Evolutionary conservation across 2,329 filamentous ascomycete species (phyloP).

Genomic region (Stemphylium lycopersici): DNA sequence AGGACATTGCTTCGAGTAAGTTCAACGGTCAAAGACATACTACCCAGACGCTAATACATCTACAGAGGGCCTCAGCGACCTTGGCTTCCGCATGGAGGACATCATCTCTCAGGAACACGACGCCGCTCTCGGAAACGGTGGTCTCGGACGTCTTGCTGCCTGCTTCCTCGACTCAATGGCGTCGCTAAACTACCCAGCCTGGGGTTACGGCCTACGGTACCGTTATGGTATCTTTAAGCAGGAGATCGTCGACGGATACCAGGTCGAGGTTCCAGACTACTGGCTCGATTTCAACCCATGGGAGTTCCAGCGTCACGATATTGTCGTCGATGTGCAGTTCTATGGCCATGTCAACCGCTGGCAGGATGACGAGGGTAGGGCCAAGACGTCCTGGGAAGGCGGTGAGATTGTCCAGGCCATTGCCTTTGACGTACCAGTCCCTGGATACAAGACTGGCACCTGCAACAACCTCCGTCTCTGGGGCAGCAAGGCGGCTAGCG

Average conservation of each 20-base stretch:
- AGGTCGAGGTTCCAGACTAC: constrained; percentile 97
- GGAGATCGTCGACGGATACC: constrained; percentile 96
- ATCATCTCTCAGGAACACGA: constrained; percentile 94
- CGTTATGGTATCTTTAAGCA: constrained; percentile 98
- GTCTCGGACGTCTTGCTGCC: constrained; percentile 89
- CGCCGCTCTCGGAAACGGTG: constrained; percentile 93
- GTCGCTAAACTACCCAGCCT: constrained; percentile 92
- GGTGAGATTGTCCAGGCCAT: constrained; percentile 92
- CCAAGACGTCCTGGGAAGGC: constrained; percentile 80
- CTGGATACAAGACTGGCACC: constrained; percentile 85
- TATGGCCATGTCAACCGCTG: constrained; percentile 82
- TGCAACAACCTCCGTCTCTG: constrained; percentile 97
- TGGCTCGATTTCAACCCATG: constrained; percentile 99
- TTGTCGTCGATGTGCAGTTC: constrained; percentile 96
- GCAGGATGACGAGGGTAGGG: constrained; percentile 75
- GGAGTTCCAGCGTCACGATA: constrained; percentile 96
- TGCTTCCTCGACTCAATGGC: constrained; percentile 97
- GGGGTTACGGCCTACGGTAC: constrained; percentile 96
- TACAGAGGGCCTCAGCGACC: constrained; percentile 79
- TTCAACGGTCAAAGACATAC: background rate
- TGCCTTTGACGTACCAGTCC: constrained; percentile 89
- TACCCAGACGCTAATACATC: constrained; percentile 19
- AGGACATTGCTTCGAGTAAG: constrained; percentile 80
- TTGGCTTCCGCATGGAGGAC: constrained; percentile 97
- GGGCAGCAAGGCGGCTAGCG: constrained; percentile 96